Base-by-base conservation (phyloP, 371 early-diverging fungal species). In the Massospora cicadina region DNA sequence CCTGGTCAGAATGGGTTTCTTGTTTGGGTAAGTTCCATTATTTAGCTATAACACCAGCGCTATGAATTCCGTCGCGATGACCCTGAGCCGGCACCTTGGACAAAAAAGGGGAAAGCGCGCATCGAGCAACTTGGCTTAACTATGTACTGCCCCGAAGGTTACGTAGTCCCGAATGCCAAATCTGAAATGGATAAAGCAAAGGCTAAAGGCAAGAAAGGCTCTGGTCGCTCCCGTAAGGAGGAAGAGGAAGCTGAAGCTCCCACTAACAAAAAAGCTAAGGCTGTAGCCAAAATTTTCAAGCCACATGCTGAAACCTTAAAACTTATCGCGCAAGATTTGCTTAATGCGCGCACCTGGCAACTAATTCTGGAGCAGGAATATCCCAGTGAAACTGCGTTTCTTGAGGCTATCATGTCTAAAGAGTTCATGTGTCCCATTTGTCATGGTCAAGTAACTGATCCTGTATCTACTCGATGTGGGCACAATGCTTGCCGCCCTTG, bases 41-140 rank as follows among this genome's bases (percentile, higher is more conserved):
- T 12, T 12, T 29, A n/a, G n/a, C 31, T 7, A 26, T 33, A 43
- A 10, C 31, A 62, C 17, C 65, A 65, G 80, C 72, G 82, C 55
- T 86, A 72, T 58, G 60, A 72, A 17, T 77, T 86, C 66, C 69
- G 79, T 31, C 74, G 86, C 57, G 84, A 84, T 56, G 86, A 85
- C 66, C 66, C 68, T 0, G 81, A 80, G 54, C 77, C 80, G 0
- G 77, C 80, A 26, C 83, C 84, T 0, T 86, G 84, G 84, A 79
- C 81, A 0, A 21, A 33, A 2, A 75, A 76, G 60, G 78, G 81
- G 21, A 72, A 72, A 53, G 33, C 43, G 21, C 31, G 71, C 1
- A 75, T 73, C 7, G 58, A 55, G 26, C 65, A 69, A 12, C 65
- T 74, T 25, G 82, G 83, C 0, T 30, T 82, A 5, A 59, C 61